Conservation (phyloP, 768 basidiomycete species). For the Leccinum variicolor region DNA sequence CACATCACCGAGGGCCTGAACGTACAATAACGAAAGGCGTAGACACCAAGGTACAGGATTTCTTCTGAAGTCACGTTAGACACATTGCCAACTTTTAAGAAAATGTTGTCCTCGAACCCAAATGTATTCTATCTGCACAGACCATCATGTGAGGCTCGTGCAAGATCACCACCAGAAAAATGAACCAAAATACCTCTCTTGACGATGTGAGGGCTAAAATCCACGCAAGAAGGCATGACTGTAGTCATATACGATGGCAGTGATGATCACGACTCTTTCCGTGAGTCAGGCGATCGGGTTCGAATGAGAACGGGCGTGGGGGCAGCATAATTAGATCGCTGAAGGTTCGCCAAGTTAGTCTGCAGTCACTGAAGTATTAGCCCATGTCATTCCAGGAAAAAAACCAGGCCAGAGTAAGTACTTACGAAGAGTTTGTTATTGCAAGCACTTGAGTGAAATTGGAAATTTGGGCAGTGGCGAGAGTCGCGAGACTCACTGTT, state of each 20-base stretch:
- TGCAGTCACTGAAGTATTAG: too few relatives aligned
- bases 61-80: conserved; percentile 2
- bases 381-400: background rate
- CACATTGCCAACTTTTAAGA: background rate
- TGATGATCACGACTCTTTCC: background rate
- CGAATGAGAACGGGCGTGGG: background rate
- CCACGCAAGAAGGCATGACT: background rate
- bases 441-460: too few relatives aligned
- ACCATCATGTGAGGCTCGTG: background rate
- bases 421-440: too few relatives aligned
- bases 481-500: too few relatives aligned
- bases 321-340: background rate
- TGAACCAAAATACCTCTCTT: conserved; percentile 2
- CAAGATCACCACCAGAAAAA: background rate
- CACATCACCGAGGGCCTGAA: background rate
- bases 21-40: conserved; percentile 8
- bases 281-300: background rate
- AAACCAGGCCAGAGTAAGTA: too few relatives aligned
- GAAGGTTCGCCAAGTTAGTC: background rate
- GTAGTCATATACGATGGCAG: background rate
- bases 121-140: conserved; percentile 9
- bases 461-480: too few relatives aligned
- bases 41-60: conserved; percentile 8
- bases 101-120: conserved; percentile 5
- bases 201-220: conserved; percentile 6